Conservation (phyloP, 1,284 basidiomycete genomes). For the Microbotryum lychnidis-dioicae region DNA sequence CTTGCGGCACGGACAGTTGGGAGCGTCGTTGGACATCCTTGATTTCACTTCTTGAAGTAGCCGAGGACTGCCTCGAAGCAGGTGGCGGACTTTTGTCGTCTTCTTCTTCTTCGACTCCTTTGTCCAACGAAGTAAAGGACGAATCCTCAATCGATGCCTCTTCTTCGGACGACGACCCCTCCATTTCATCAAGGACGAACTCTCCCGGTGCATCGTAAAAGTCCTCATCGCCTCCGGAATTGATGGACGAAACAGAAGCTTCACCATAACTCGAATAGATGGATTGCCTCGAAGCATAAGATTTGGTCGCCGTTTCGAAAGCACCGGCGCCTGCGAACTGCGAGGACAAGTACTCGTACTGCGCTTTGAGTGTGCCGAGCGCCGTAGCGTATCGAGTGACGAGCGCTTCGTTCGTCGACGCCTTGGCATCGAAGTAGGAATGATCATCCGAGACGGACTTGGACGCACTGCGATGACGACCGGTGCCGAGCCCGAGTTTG, state of each 20-base stretch:
- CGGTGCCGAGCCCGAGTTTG: background rate
- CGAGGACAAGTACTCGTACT: slow-evolving; percentile 3
- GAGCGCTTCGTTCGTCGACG: slow-evolving; percentile 3
- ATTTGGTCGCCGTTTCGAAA: no score
- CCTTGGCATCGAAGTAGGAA: slow-evolving; percentile 7
- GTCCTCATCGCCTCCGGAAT: background rate
- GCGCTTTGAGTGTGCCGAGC: slow-evolving; percentile 5
- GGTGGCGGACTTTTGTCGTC: slow-evolving; percentile 4
- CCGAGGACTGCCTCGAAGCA: background rate
- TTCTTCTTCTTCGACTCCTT: slow-evolving; percentile 34
- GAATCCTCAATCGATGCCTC: slow-evolving; percentile 15
- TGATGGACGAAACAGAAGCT: background rate
- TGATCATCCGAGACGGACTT: background rate
- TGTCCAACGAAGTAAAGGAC: slow-evolving; percentile 12
- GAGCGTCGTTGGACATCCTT: slow-evolving; percentile 48
- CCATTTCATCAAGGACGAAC: slow-evolving; percentile 32
- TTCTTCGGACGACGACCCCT: slow-evolving; percentile 9
- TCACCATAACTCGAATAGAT: no score
- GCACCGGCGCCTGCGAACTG: slow-evolving; percentile 1
- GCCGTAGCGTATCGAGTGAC: slow-evolving; percentile 5
- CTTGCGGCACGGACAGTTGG: slow-evolving; percentile 52
- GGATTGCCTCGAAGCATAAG: no score
- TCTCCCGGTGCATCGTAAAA: slow-evolving; percentile 22
- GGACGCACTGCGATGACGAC: background rate
- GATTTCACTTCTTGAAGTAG: background rate